Evolutionary conservation across 768 basidiomycete species (phyloP).

Genomic region (Mycena alexandri): DNA sequence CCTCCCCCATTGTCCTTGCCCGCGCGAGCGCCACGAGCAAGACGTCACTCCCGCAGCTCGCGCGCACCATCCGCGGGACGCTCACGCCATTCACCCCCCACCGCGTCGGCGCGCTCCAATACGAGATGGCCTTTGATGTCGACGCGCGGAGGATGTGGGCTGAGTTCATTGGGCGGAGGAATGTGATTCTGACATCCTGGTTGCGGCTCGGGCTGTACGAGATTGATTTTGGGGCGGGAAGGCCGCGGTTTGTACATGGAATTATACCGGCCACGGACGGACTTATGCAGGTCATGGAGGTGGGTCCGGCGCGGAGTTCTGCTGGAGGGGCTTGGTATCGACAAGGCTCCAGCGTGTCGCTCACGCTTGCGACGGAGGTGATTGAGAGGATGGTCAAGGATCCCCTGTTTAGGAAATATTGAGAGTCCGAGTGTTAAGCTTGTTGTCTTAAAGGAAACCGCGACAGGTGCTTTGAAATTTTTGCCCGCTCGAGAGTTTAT

Average conservation of each 20-base stretch:
- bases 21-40: constrained; percentile 40
- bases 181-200: constrained; percentile 54
- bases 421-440: no score
- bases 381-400: constrained; percentile 42
- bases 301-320: constrained; percentile 12
- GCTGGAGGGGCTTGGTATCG: constrained; percentile 42
- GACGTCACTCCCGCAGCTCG: constrained; percentile 37
- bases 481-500: no score
- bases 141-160: constrained; percentile 49
- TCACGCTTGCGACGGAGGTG: constrained; percentile 42
- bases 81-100: constrained; percentile 42
- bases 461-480: no score
- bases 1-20: constrained; percentile 49
- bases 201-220: constrained; percentile 47
- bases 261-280: constrained; percentile 52
- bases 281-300: constrained; percentile 49
- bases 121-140: constrained; percentile 49
- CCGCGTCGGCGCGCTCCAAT: constrained; percentile 46
- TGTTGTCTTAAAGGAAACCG: no score
- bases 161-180: constrained; percentile 49
- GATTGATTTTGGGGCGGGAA: constrained; percentile 49
- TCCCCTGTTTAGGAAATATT: constrained; percentile 14
- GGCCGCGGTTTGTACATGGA: constrained; percentile 46
- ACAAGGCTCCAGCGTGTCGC: constrained; percentile 40
- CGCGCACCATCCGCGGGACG: constrained; percentile 45